Evolutionary conservation across 2,329 filamentous ascomycete genomes (phyloP).

Genomic region (Hymenoscyphus albidus): DNA sequence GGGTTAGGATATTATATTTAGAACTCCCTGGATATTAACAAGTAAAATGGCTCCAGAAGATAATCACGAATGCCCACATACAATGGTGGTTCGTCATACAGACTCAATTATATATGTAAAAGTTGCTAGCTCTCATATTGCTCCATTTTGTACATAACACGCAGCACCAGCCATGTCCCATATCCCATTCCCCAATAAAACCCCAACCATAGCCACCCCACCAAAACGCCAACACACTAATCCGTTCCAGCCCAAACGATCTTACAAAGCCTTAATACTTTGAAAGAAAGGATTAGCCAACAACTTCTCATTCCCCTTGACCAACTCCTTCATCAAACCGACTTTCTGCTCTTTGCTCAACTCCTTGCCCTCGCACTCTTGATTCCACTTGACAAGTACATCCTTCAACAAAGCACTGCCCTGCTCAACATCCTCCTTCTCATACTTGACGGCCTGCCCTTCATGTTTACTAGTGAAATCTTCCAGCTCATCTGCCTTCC

Average conservation of each 20-base stretch:
- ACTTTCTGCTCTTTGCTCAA: slow-evolving; percentile 75
- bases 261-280: slow-evolving; percentile 41
- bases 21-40: too few species aligned
- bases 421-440: slow-evolving; percentile 82
- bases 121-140: background rate
- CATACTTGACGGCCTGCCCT: slow-evolving; percentile 56
- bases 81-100: too few species aligned
- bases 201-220: background rate
- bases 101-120: too few species aligned
- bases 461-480: slow-evolving; percentile 85
- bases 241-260: background rate
- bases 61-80: too few species aligned
- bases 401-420: slow-evolving; percentile 83
- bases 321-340: slow-evolving; percentile 71
- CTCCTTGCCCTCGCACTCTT: slow-evolving; percentile 57
- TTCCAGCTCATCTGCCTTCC: slow-evolving; percentile 96
- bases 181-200: background rate
- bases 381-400: slow-evolving; percentile 81
- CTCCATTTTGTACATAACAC: background rate
- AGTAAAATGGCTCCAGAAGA: too few species aligned
- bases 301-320: slow-evolving; percentile 65
- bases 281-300: slow-evolving; percentile 68
- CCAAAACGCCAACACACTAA: slow-evolving; percentile 1
- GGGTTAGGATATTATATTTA: too few species aligned
- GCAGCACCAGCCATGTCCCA: background rate